Evolutionary conservation across 2,329 filamentous ascomycete genomes (phyloP), one percentile per base, ranked within the genome.

Genomic region (Colletotrichum acutatum): DNA sequence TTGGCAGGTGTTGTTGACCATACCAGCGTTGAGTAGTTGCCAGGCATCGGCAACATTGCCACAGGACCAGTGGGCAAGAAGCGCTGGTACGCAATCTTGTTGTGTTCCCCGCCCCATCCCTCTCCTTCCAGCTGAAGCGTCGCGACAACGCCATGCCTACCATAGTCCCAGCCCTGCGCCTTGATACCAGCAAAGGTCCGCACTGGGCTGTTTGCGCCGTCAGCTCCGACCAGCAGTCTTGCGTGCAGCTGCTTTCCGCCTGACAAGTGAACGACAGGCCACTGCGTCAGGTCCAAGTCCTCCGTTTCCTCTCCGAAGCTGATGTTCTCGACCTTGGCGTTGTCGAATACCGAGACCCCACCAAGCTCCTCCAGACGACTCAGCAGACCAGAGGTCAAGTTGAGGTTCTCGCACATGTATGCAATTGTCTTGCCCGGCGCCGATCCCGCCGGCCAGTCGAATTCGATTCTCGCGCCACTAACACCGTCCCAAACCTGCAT

Each of bases 401-500:
- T 98, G 37, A 93, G 83, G 82, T 98, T 99, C 86, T 99, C 97
- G 54, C 92, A 94, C 96, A 99, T 99, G 81, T 97, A 98, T 11
- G 97, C 97, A 76, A 99, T 95, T 1, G 91, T 93, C 74, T 86
- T 89, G 79, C 85, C 84, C 82, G 77, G 84, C 83, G 58, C 83
- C 80, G 60, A 83, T 78, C 87, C 85, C 49, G 84, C 80, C 26
- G 83, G 83, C 92, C 92, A 94, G 83, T 97, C 94, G 82, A 99
- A 99, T 77, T 94, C 93, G 80, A 99, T 97, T 77, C 92, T 90
- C 46, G 95, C 94, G 72, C 91, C 95, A 53, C 93, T 94, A 69
- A 98, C 90, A 74, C 96, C 97, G 82, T 99, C 97, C 97, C 97
- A 99, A 37, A 98, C 97, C 82, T 98, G 93, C 97, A 99, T 99